A percentile compares a stretch with the other conserved stretches of the same genome.
These are phyloP conservation scores for Epichloe brachyelytri DNA, from an alignment of 2,329 filamentous ascomycete genomes.

Conservation along the genomic window DNA sequence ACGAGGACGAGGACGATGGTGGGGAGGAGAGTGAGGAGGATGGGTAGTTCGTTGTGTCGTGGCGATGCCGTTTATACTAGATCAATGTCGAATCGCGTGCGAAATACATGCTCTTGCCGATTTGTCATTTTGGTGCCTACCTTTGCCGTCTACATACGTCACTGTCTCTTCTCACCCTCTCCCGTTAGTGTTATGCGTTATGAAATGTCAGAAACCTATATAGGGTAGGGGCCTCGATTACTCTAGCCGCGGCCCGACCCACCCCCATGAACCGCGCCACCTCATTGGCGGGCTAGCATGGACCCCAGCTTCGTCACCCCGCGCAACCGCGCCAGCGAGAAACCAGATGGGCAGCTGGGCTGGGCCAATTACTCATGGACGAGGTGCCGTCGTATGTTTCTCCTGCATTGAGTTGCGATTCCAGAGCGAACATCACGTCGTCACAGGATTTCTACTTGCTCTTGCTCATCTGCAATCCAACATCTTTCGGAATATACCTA, in stretches of 20 bases:
- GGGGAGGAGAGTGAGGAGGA: conserved; percentile 9
- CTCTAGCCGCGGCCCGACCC: neutral
- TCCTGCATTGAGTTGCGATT: no score
- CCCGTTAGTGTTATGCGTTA: no score
- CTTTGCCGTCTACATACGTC: no score
- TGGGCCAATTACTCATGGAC: neutral
- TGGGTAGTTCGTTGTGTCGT: neutral
- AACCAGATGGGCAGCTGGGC: neutral
- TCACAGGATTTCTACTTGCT: no score
- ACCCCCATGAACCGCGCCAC: neutral
- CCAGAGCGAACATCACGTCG: no score
- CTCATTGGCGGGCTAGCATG: neutral
- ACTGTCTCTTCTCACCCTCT: no score
- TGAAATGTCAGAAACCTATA: no score
- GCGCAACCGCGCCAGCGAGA: conserved; percentile 9
- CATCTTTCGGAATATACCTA: no score
- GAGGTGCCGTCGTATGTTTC: no score
- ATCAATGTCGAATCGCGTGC: neutral
- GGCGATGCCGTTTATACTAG: neutral
- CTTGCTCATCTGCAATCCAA: no score
- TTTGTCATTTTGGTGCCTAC: no score
- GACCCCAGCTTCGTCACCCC: conserved; percentile 8
- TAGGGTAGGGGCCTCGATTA: neutral
- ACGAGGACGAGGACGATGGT: conserved; percentile 10
- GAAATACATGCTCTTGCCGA: no score